These are phyloP conservation scores for Exophiala sideris DNA, from an alignment of 2,329 filamentous ascomycete genomes.

Conservation along the genomic window DNA sequence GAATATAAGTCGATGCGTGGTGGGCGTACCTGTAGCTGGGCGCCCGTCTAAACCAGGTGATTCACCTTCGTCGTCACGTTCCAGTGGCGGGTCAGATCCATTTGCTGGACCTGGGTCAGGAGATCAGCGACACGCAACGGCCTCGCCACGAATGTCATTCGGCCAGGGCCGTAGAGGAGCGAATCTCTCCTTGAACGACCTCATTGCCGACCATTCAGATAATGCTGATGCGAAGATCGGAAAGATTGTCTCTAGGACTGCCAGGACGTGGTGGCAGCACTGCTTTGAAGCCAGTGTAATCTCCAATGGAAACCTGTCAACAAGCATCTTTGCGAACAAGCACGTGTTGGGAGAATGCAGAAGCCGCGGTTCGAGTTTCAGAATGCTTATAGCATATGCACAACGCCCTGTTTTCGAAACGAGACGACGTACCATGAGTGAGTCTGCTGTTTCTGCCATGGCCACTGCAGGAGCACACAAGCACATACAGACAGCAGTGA, in stretches of 20 bases:
- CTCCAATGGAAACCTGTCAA: slow-evolving; percentile 47
- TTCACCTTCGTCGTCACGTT: slow-evolving; percentile 35
- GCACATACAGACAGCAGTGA: not conserved
- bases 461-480: slow-evolving; percentile 19
- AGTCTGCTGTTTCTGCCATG: slow-evolving; percentile 23
- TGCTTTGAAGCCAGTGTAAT: slow-evolving; percentile 76
- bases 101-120: slow-evolving; percentile 33
- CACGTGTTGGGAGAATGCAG: slow-evolving; percentile 79
- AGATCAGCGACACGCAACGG: slow-evolving; percentile 11
- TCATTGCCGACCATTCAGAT: slow-evolving; percentile 67
- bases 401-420: slow-evolving; percentile 61
- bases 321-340: slow-evolving; percentile 75
- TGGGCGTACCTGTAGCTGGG: slow-evolving; percentile 48
- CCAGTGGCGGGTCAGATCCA: slow-evolving; percentile 32
- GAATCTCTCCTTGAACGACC: slow-evolving; percentile 59
- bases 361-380: slow-evolving; percentile 79
- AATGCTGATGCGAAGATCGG: slow-evolving; percentile 80
- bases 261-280: slow-evolving; percentile 92
- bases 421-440: slow-evolving; percentile 44
- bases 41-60: slow-evolving; percentile 41
- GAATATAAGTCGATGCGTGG: slow-evolving; percentile 48
- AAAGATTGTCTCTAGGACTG: slow-evolving; percentile 86
- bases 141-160: slow-evolving; percentile 23
- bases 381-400: slow-evolving; percentile 86
- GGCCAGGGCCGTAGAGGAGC: slow-evolving; percentile 29